Evolutionary conservation across 1,284 basidiomycete species (phyloP), one percentile per base, ranked within the genome.

Genomic region (Fomes fomentarius): DNA sequence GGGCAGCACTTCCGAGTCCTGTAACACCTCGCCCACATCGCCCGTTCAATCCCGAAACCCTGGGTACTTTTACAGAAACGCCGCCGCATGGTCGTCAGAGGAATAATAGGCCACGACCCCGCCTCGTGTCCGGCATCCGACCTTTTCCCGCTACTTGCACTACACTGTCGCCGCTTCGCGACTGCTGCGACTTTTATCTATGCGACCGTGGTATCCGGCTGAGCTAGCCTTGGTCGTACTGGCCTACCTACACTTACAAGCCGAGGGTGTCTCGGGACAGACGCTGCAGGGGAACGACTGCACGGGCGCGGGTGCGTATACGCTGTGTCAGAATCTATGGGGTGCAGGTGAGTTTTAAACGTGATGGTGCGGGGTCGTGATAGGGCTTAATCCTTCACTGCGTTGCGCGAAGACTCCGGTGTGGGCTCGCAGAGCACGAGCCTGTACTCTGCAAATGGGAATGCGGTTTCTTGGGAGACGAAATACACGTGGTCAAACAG

Each of bases 251-350:
- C 43, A 17, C 38, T 24, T 40, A 22, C 38, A 40, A 19, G 38
- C n/a, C 11, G 9, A 17, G 15, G 40, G 26, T 22, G 57, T 39
- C 4, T 11, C 15, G 1, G 57, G 30, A 10, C 57, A 58, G 42
- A 54, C 52, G 25, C 26, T 54, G n/a, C 46, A 54, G 21, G 52
- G 50, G 25, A 56, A 68, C 48, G 67, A 73, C 54, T 83, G 81
- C 61, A 58, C 72, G 33, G 66, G 76, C 1, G 77, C 76, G n/a
- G 81, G 80, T 0, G 68, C 69, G 21, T 84, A 73, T 65, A 76
- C 74, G 0, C 74, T 84, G 21, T 84, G 82, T 65, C 78, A 82
- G 65, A 82, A 84, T 64, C 73, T 81, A 4, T 84, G 82, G 82
- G 81, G 81, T 10, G 66, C 67, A 49, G 51, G 78, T 80, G 60